A percentile compares a stretch with the other conserved stretches of the same genome.
Conservation (phyloP, 345 rosid species). For the Boechera stricta region DNA sequence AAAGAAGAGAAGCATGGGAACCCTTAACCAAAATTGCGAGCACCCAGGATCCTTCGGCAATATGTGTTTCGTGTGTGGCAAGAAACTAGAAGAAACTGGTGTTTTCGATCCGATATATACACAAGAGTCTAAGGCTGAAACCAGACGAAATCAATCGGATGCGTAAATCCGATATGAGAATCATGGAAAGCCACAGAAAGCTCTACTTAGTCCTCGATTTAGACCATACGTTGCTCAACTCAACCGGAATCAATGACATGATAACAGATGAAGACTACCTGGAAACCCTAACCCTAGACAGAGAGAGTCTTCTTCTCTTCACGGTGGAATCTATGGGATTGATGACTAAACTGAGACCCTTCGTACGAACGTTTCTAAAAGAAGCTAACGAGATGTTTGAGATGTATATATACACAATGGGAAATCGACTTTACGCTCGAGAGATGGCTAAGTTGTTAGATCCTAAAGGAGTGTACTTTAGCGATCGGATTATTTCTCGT, state of each 20-base stretch:
- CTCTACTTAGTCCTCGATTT: too few relatives aligned
- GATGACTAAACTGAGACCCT: not conserved
- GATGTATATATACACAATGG: not conserved
- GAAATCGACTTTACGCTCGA: not conserved
- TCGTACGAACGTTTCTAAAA: not conserved
- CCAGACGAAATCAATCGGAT: too few relatives aligned
- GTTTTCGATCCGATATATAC: not conserved
- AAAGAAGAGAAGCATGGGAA: too few relatives aligned
- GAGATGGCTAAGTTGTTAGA: conserved; percentile 16
- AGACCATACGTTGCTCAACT: too few relatives aligned
- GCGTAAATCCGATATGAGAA: too few relatives aligned
- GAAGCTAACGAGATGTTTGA: not conserved
- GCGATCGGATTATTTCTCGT: conserved; percentile 1
- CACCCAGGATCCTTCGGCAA: not conserved
- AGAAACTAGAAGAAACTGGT: not conserved
- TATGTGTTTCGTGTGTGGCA: not conserved
- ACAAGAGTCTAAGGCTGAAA: not conserved
- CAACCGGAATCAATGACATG: not conserved
- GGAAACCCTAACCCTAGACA: not conserved
- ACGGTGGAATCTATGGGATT: not conserved
- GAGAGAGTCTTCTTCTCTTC: not conserved
- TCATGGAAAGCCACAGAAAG: too few relatives aligned
- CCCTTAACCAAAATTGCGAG: not conserved
- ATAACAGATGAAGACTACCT: not conserved
- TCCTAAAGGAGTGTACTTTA: not conserved